Conservation (phyloP, 2,329 filamentous ascomycete genomes). For the Diaporthe capsici region DNA sequence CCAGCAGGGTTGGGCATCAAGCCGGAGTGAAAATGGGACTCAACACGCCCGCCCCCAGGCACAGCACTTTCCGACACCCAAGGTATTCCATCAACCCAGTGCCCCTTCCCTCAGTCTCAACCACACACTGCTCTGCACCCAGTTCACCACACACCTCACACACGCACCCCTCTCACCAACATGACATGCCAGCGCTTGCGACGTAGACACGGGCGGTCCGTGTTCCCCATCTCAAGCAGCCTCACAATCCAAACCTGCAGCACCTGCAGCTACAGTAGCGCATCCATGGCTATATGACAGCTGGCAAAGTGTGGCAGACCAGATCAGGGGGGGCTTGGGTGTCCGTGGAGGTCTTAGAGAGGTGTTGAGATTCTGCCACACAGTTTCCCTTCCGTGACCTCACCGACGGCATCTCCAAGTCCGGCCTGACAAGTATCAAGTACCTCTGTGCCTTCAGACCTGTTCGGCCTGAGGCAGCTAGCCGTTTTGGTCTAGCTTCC, state of each 20-base stretch:
- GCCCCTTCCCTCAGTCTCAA: constrained; percentile 28
- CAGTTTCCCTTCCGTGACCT: constrained; percentile 16
- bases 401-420: constrained; percentile 29
- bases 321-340: constrained; percentile 25
- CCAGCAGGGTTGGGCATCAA: constrained; percentile 40
- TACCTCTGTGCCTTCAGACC: not conserved
- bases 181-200: constrained; percentile 30
- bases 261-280: constrained; percentile 33
- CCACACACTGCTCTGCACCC: constrained; percentile 15
- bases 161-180: constrained; percentile 13
- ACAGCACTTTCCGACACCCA: constrained; percentile 5
- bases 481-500: not conserved
- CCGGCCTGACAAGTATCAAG: not conserved
- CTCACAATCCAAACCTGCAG: constrained; percentile 25
- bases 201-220: constrained; percentile 28
- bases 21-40: constrained; percentile 10
- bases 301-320: constrained; percentile 35
- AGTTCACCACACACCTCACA: not conserved
- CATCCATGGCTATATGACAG: constrained; percentile 38
- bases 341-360: constrained; percentile 10
- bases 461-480: constrained; percentile 9
- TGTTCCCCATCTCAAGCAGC: constrained; percentile 33
- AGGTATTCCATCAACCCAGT: constrained; percentile 18
- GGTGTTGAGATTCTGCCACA: constrained; percentile 2
- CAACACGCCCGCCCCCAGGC: constrained; percentile 7